Evolutionary conservation across 192 early-diverging fungal genomes (phyloP), one percentile per base, ranked within the genome.

Genomic region (Dissophora ornata): DNA sequence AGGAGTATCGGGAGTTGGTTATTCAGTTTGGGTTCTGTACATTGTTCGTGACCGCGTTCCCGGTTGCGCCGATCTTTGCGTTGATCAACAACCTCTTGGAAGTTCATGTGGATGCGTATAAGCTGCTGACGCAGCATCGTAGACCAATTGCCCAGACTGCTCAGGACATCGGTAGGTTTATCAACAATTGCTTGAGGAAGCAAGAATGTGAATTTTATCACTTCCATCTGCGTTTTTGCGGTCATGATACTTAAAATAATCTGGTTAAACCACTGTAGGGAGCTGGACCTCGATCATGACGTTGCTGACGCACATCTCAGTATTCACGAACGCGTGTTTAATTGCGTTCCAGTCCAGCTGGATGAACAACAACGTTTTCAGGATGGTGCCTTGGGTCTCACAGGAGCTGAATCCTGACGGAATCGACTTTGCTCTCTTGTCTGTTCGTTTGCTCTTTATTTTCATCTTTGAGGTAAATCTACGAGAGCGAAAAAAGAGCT

Each of bases 1-100:
- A 66, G n/a, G 80, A 81, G 50, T 83, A 83, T 48, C 57, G 70
- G 3, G 70, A 80, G 41, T 55, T 85, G 62, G 85, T 90, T 5
- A 69, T 90, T 25, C 87, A 91, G 74, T 91, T 88, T 82, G 92
- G 91, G 11, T 92, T 87, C 75, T 82, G 93, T 46, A 71, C 83
- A 7, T 63, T 93, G 40, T 92, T 93, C 73, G 86, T 87, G 4
- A 61, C 71, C 26, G 83, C 88, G 1, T 91, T 90, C 59, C 92
- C 92, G 12, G 70, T 93, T 21, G 91, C 89, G 3, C 87, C 92
- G 4, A 53, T 90, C 24, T 84, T 93, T 70, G 88, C 90, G 16
- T 69, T 85, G 53, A 10, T 90, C 11, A 86, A 87, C 74, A 90
- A 88, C 48, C 11, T 79, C 18, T 40, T 88, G 16, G 90, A 90